A percentile compares a stretch with the other conserved stretches of the same genome.
Conservation (phyloP, 805 yeast genomes). For the Cyberlindnera veronae region DNA sequence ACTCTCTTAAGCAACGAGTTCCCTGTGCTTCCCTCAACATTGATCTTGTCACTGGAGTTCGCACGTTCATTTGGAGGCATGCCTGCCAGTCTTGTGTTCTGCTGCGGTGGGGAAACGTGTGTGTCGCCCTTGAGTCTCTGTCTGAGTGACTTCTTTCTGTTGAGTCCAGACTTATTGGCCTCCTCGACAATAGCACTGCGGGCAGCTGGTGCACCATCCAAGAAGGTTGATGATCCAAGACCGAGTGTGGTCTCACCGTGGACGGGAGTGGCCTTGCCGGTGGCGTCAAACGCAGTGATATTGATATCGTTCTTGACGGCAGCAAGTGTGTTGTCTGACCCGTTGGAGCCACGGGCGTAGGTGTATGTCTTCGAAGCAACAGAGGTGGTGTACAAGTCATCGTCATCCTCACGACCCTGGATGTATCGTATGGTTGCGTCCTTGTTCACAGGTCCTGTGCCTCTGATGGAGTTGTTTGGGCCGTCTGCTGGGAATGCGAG, state of each 20-base stretch:
- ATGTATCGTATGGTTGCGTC: constrained; percentile 68
- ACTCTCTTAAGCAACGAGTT: constrained; percentile 77
- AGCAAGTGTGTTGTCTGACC: constrained; percentile 26
- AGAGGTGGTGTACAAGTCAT: constrained; percentile 27
- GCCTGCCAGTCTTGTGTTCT: constrained; percentile 1
- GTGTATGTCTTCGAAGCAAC: constrained; percentile 10
- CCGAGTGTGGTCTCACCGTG: constrained; percentile 89
- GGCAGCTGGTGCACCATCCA: constrained; percentile 95
- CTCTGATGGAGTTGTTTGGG: constrained; percentile 82
- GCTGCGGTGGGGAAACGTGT: constrained; percentile 7
- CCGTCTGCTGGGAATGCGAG: constrained; percentile 95
- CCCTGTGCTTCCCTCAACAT: constrained; percentile 30
- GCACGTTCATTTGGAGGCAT: constrained; percentile 4
- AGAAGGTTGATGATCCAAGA: constrained; percentile 84
- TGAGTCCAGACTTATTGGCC: constrained; percentile 44
- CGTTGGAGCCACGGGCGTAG: constrained; percentile 12
- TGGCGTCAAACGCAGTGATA: constrained; percentile 68
- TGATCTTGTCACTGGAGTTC: constrained; percentile 12
- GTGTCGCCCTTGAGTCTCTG: constrained; percentile 46
- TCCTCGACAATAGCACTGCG: constrained; percentile 40
- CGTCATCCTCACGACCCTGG: constrained; percentile 63
- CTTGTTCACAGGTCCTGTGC: constrained; percentile 56
- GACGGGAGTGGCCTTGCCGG: constrained; percentile 61
- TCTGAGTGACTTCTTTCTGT: constrained; percentile 80
- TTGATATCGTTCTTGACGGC: constrained; percentile 48